Evolutionary conservation across 2,329 filamentous ascomycete species (phyloP), one percentile per base, ranked within the genome.

Genomic region (Colletotrichum caudatum): DNA sequence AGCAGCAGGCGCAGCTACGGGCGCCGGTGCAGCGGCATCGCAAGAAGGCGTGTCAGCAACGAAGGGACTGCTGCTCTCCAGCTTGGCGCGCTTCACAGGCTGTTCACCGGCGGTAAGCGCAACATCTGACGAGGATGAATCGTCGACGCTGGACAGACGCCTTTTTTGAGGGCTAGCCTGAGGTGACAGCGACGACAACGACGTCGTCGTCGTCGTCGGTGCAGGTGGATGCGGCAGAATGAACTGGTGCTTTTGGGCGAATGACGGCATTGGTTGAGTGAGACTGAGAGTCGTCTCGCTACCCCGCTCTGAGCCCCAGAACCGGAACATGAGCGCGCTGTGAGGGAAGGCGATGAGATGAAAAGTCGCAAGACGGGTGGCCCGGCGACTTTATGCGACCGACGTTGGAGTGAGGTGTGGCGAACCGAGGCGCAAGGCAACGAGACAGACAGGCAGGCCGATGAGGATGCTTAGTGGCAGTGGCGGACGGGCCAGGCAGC

Each of bases 241-340:
- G 77, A 75, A 77, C 71, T 76, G 81, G 77, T 75, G 80, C 56
- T 77, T 77, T 76, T 76, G 76, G 65, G 75, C 75, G 74, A 78
- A 79, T 73, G 79, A 75, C 70, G 79, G 77, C 77, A 82, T 84
- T 74, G 82, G 82, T 75, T 82, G 78, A 73, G 81, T 81, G 75
- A 80, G 78, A 75, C 84, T 81, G 77, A 84, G 78, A 74, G 82
- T 80, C 80, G 84, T 85, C 69, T 90, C 87, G 82, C 84, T 86
- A 85, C 85, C 86, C 85, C 85, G 84, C 74, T 90, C 89, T 77
- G 86, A 84, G 77, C 84, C 83, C 87, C 88, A 90, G 78, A 90
- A 88, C 76, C 87, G 85, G 81, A 91, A 90, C 88, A 90, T 90
- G 82, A 84, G 84, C 82, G 84, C 82, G 80, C 80, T 80, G 77